Conservation (phyloP, 805 yeast genomes). For the Tanozyma kutaoensis region DNA sequence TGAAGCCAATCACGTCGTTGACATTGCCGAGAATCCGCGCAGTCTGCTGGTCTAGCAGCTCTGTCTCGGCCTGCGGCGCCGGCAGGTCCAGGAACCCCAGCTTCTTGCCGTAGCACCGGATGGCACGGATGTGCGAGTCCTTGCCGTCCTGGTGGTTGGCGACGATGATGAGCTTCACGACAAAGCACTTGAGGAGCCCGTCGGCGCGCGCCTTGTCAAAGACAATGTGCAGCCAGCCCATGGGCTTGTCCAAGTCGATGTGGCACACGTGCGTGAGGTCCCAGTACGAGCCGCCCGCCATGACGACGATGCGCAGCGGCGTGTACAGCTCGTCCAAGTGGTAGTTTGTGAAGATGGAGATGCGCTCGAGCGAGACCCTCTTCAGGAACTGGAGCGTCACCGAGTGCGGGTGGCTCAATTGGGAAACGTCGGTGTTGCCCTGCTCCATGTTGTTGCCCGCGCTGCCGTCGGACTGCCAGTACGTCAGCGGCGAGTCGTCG, state of each 20-base stretch:
- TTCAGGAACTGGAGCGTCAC: constrained; percentile 72
- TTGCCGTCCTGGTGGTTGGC: constrained; percentile 93
- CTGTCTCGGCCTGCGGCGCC: too few species aligned
- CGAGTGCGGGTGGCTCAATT: constrained; percentile 61
- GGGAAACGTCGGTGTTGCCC: constrained; percentile 15
- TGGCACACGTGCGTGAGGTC: constrained; percentile 57
- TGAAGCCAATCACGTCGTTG: constrained; percentile 25
- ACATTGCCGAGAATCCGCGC: constrained; percentile 18
- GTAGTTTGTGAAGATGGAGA: constrained; percentile 63
- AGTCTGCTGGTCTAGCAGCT: constrained; percentile 12
- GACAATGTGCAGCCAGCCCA: constrained; percentile 65
- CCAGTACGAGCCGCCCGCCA: constrained; percentile 68
- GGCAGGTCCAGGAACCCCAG: too few species aligned
- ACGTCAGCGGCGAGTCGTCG: constrained; percentile 57
- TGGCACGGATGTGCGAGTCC: constrained; percentile 78
- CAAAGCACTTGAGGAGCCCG: constrained; percentile 51
- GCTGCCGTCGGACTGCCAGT: constrained; percentile 91
- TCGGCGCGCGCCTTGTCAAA: constrained; percentile 42
- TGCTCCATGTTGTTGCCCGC: constrained; percentile 12
- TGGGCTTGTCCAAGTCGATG: constrained; percentile 47
- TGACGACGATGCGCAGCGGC: constrained; percentile 52
- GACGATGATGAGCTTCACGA: constrained; percentile 45
- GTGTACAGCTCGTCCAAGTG: constrained; percentile 83
- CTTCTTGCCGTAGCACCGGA: constrained; percentile 48
- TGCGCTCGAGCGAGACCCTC: constrained; percentile 50